phyloP scores from a whole-genome alignment of 176 grass and related monocot genomes.

The Aegilops longissima region DNA sequence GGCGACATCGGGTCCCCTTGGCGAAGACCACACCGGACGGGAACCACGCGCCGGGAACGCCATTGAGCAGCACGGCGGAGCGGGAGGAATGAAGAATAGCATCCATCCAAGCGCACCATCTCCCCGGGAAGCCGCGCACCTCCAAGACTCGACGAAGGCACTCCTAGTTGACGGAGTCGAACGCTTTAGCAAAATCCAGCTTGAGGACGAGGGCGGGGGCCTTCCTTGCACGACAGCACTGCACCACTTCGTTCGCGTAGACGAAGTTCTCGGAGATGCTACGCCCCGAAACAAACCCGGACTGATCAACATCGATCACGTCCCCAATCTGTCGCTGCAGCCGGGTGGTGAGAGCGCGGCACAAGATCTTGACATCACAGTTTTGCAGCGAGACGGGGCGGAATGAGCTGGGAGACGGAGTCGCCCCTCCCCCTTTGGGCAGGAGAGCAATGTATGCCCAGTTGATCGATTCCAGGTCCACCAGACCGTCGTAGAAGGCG shows the following conservation, averaged over 20 bases:
- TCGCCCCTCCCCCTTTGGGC: too few relatives aligned
- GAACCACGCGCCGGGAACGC: neutral
- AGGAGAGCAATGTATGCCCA: neutral
- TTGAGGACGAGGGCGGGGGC: rapidly evolving
- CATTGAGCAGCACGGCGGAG: neutral
- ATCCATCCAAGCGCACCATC: neutral
- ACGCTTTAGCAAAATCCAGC: neutral
- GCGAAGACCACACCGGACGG: too few relatives aligned
- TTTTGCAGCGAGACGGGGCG: neutral
- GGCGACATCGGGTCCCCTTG: too few relatives aligned
- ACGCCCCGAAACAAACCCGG: rapidly evolving
- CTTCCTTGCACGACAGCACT: neutral
- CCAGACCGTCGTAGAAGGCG: rapidly evolving
- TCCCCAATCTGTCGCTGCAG: too few relatives aligned
- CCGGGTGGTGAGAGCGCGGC: too few relatives aligned
- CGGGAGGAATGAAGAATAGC: rapidly evolving
- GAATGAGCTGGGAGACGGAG: neutral
- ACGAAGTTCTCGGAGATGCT: neutral
- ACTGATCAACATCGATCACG: neutral
- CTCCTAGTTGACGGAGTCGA: neutral
- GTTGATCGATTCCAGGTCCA: neutral
- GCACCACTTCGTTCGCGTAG: neutral
- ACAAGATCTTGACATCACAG: neutral
- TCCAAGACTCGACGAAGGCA: rapidly evolving
- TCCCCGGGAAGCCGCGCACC: rapidly evolving